These are phyloP conservation scores for Phialocephala sp. DNA, from an alignment of 2,329 filamentous ascomycete genomes.

Conservation along the genomic window DNA sequence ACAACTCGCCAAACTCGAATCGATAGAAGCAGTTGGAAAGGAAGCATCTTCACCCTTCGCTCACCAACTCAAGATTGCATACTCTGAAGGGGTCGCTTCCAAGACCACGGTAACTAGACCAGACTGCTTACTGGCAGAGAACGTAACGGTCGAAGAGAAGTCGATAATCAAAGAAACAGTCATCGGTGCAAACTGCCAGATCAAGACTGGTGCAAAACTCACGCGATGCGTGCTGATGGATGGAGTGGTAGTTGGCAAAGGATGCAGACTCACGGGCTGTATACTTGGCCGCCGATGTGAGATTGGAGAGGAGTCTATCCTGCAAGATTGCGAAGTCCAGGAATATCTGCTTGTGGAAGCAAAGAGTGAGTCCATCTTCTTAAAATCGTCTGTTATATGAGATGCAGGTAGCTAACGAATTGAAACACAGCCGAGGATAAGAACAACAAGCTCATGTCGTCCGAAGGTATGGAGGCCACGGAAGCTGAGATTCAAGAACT, in stretches of 20 bases:
- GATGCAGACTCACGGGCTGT: constrained; percentile 84
- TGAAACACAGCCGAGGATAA: constrained; percentile 64
- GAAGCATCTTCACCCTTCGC: constrained; percentile 73
- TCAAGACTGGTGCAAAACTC: constrained; percentile 83
- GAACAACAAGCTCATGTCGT: constrained; percentile 71
- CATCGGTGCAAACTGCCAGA: constrained; percentile 85
- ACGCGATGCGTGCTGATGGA: constrained; percentile 94
- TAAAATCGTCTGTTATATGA: background rate
- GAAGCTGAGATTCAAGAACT: constrained; percentile 63
- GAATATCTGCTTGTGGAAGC: constrained; percentile 86
- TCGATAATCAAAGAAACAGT: constrained; percentile 92
- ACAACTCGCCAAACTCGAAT: constrained; percentile 83
- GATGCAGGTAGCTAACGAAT: constrained; percentile 9
- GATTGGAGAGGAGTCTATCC: constrained; percentile 79
- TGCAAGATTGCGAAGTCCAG: constrained; percentile 92
- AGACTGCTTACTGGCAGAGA: constrained; percentile 85
- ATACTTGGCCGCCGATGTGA: constrained; percentile 82
- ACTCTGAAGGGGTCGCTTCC: constrained; percentile 80
- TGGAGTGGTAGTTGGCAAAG: constrained; percentile 81
- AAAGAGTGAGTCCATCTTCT: constrained; percentile 61
- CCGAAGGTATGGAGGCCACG: constrained; percentile 67
- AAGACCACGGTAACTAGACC: constrained; percentile 81
- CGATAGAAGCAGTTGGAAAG: constrained; percentile 65
- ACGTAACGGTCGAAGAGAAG: constrained; percentile 87
- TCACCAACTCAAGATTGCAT: constrained; percentile 79